Base-by-base conservation (phyloP, 2,329 filamentous ascomycete species). In the Diaporthe sp. region DNA sequence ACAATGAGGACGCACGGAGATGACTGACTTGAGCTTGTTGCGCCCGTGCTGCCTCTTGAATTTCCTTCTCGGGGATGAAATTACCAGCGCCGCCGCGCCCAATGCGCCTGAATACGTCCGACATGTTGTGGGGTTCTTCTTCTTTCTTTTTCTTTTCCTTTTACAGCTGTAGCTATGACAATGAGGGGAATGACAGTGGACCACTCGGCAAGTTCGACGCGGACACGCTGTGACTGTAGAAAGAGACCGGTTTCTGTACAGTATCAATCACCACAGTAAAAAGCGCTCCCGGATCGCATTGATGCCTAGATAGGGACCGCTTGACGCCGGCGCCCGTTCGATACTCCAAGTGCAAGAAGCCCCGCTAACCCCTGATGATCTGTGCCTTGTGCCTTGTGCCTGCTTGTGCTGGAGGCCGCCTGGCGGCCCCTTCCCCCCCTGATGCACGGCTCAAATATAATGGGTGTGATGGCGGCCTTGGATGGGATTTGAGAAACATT, bases 31-130 rank as follows among this genome's bases (percentile, higher is more conserved):
- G 71, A 74, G 53, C 69, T 28, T 72, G 59, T 57, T 72, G 65
- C 25, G 78, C 81, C 77, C 82, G 84, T 73, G 81, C 79, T 61
- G 82, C 85, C 42, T 89, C 86, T 39, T 90, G 86, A 37, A 88
- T 81, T 75, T 91, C 87, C 78, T 88, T 85, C 77, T 88, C 86
- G 79, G 86, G 85, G 79, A 88, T 88, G 81, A 89, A 92, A 82
- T 93, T 93, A 71, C 92, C 92, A 8, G 91, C 91, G 68, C 92
- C 92, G 72, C 92, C 92, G 67, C 92, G 89, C 74, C 92, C 91
- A 57, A 88, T 86, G 75, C 86, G 87, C 78, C 86, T 86, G 78
- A 88, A 89, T 69, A 85, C 85, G 79, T 89, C 89, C 75, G 80
- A 80, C 81, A 76, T 76, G 17, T 8, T 49, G 79, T 59, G 79